Evolutionary conservation across 2,329 filamentous ascomycete species (phyloP).

Genomic region (Aspergillus chevalieri): DNA sequence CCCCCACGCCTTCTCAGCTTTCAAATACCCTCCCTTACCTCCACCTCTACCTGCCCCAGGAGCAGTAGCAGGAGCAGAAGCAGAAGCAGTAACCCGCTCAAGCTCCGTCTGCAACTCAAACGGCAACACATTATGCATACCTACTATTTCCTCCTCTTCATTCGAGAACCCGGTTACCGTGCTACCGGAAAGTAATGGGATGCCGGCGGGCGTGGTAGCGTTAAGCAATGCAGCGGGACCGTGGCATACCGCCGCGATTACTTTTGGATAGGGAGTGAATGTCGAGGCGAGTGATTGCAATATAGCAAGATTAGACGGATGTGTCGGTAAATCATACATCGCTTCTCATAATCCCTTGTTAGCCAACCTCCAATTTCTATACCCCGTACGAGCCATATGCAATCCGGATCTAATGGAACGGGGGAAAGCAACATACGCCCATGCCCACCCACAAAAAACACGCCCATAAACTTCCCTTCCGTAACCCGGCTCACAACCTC

Average conservation of each 20-base stretch:
- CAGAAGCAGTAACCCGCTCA: constrained; percentile 26
- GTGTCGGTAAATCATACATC: constrained; percentile 44
- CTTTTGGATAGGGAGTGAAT: constrained; percentile 42
- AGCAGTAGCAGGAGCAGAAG: too few species aligned
- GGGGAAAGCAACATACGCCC: constrained; percentile 36
- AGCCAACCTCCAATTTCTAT: too few species aligned
- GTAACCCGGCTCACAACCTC: constrained; percentile 35
- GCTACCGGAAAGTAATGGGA: constrained; percentile 35
- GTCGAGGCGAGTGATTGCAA: constrained; percentile 41
- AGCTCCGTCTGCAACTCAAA: constrained; percentile 44
- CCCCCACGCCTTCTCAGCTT: constrained; percentile 37
- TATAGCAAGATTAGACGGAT: constrained; percentile 14
- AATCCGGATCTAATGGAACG: neutral
- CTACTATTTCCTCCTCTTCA: constrained; percentile 40
- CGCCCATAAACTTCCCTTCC: constrained; percentile 55
- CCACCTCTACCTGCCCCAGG: too few species aligned
- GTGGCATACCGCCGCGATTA: constrained; percentile 46
- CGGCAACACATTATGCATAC: constrained; percentile 37
- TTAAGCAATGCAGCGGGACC: constrained; percentile 42
- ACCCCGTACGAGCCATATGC: too few species aligned
- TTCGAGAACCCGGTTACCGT: constrained; percentile 46
- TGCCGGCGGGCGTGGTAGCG: constrained; percentile 38
- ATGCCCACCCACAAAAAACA: constrained; percentile 52
- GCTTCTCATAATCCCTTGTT: constrained; percentile 14
- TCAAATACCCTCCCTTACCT: constrained; percentile 35